Evolutionary conservation across 2,329 filamentous ascomycete genomes (phyloP).

Genomic region (Magnaporthales sp.): DNA sequence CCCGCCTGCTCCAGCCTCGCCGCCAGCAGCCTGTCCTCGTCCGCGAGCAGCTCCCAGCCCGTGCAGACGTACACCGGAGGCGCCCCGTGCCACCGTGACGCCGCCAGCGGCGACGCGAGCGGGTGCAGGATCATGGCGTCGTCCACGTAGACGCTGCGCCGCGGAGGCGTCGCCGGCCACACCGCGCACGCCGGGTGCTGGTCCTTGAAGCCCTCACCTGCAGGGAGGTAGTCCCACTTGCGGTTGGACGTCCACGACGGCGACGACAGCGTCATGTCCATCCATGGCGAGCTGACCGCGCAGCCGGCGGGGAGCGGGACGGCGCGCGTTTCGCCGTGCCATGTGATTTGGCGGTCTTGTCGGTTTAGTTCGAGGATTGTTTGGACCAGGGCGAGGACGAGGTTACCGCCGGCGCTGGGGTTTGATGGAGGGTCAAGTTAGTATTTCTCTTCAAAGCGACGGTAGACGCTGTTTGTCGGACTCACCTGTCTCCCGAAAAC

Average conservation of each 20-base stretch:
- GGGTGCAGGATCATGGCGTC: constrained; percentile 54
- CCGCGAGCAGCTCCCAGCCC: constrained; percentile 64
- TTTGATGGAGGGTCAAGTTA: neutral
- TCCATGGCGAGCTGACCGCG: constrained; percentile 58
- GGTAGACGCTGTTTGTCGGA: too few species aligned
- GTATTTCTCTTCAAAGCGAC: neutral
- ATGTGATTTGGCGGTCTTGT: constrained; percentile 38
- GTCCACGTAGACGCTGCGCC: constrained; percentile 44
- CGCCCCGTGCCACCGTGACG: constrained; percentile 47
- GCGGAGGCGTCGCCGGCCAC: constrained; percentile 49
- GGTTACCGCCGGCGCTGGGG: constrained; percentile 61
- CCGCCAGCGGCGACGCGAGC: constrained; percentile 54
- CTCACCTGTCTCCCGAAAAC: constrained; percentile 58
- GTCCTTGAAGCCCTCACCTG: constrained; percentile 18
- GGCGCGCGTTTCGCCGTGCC: constrained; percentile 46
- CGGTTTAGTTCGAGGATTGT: constrained; percentile 55
- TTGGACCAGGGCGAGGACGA: constrained; percentile 58
- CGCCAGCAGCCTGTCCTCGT: constrained; percentile 57
- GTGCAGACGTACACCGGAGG: constrained; percentile 61
- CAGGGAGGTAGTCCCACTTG: constrained; percentile 57
- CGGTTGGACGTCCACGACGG: constrained; percentile 44
- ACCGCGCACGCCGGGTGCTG: constrained; percentile 30
- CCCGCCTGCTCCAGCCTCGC: constrained; percentile 45
- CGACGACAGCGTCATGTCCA: constrained; percentile 58
- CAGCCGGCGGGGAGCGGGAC: constrained; percentile 61